phyloP scores from a whole-genome alignment of 495 filamentous ascomycete genomes.

The Achaetomiella virescens region DNA sequence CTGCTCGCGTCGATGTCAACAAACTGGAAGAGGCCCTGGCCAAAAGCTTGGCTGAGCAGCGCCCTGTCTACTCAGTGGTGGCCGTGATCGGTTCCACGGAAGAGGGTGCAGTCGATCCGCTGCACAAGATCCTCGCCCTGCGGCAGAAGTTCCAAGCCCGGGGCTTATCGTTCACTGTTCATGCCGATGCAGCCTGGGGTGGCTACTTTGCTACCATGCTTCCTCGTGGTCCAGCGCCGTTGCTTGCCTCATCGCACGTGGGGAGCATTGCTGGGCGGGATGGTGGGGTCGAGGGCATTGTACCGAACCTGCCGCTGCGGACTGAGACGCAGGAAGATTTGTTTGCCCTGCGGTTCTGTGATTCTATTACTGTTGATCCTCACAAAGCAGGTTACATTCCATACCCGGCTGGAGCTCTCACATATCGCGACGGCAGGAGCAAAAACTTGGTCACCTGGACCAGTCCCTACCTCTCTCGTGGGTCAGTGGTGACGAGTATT shows the following conservation, averaged over 20 bases:
- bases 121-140: conserved; percentile 32
- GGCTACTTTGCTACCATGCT: conserved; percentile 47
- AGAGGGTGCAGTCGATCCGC: conserved; percentile 39
- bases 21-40: conserved; percentile 29
- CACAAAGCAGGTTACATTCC: conserved; percentile 46
- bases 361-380: conserved; percentile 45
- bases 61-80: conserved; percentile 28
- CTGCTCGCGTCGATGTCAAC: conserved; percentile 32
- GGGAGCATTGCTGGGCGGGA: conserved; percentile 16
- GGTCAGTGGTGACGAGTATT: conserved; percentile 29
- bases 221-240: conserved; percentile 11
- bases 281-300: conserved; percentile 20
- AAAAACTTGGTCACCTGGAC: conserved; percentile 45
- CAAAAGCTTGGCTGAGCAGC: conserved; percentile 24
- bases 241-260: conserved; percentile 1
- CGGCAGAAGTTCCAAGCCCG: conserved; percentile 33
- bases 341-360: conserved; percentile 27
- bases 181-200: conserved; percentile 46
- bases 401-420: conserved; percentile 43
- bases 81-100: conserved; percentile 29
- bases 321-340: conserved; percentile 35
- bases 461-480: conserved; percentile 34
- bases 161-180: conserved; percentile 40
- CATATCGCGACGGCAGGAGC: conserved; percentile 42
- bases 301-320: conserved; percentile 27